A percentile compares a stretch with the other conserved stretches of the same genome.
phyloP scores from a whole-genome alignment of 306 rosid species.

The Cicer cuneatum region DNA sequence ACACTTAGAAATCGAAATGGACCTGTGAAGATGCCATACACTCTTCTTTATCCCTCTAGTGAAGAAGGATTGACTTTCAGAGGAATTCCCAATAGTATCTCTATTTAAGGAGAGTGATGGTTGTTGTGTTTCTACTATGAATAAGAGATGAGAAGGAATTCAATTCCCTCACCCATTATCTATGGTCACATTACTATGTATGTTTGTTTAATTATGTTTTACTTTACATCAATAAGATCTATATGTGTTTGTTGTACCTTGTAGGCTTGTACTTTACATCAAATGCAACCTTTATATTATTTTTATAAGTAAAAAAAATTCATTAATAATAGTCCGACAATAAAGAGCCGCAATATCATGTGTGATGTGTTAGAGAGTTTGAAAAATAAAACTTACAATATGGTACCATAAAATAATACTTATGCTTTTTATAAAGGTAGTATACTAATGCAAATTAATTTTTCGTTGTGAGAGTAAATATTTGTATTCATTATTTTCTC shows the following conservation, averaged over 20 bases:
- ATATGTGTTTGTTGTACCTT: not conserved
- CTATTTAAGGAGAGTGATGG: slow-evolving; percentile 38
- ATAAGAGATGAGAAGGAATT: slow-evolving; percentile 27
- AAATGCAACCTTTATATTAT: not conserved
- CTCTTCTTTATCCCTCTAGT: slow-evolving; percentile 76
- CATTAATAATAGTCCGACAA: too few species aligned
- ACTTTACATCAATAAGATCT: not conserved
- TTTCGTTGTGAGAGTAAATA: too few species aligned
- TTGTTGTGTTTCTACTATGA: not conserved
- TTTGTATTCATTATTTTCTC: too few species aligned
- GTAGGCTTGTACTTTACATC: too few species aligned
- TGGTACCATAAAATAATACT: too few species aligned
- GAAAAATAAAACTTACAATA: too few species aligned
- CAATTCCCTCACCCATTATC: slow-evolving; percentile 7
- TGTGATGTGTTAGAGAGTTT: too few species aligned
- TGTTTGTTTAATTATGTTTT: not conserved
- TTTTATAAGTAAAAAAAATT: too few species aligned
- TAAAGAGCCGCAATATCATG: too few species aligned
- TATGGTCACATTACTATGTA: not conserved
- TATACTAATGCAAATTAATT: too few species aligned
- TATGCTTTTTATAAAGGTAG: too few species aligned
- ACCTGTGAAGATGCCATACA: slow-evolving; percentile 71
- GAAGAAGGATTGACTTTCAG: slow-evolving; percentile 64
- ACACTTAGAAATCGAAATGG: slow-evolving; percentile 60
- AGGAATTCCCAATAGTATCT: slow-evolving; percentile 85